phyloP scores from a whole-genome alignment of 1,284 basidiomycete species.

The Apiotrichum gracile region DNA sequence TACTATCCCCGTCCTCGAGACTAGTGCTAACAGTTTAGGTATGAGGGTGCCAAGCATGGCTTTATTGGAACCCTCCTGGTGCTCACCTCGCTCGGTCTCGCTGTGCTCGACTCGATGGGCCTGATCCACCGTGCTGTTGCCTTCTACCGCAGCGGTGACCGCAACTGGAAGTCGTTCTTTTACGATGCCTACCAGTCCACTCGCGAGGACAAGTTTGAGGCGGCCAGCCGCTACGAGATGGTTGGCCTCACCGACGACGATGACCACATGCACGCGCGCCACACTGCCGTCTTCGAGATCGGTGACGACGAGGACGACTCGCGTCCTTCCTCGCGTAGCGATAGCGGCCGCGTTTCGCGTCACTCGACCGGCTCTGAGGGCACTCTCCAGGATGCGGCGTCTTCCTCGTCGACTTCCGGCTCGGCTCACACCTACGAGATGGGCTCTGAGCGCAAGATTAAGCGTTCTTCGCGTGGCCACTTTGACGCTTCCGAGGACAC shows the following conservation, averaged over 20 bases:
- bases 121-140: constrained; percentile 25
- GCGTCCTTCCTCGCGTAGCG: constrained; percentile 1
- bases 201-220: constrained; percentile 9
- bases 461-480: constrained; percentile 14
- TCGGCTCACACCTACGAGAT: constrained; percentile 11
- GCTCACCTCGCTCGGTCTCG: constrained; percentile 29
- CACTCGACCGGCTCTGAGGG: constrained; percentile 57
- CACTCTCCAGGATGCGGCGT: constrained; percentile 58
- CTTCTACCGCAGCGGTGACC: constrained; percentile 20
- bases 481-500: constrained; percentile 20
- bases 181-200: constrained; percentile 17
- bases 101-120: constrained; percentile 32
- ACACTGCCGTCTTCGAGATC: constrained; percentile 17
- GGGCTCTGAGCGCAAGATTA: constrained; percentile 8
- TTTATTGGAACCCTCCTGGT: constrained; percentile 31
- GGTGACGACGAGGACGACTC: constrained; percentile 22
- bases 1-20: no score
- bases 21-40: constrained; percentile 22
- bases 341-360: constrained; percentile 6
- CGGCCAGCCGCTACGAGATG: constrained; percentile 33
- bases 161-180: constrained; percentile 26
- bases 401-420: constrained; percentile 14
- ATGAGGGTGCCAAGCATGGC: constrained; percentile 36
- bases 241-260: constrained; percentile 24
- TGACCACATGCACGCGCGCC: constrained; percentile 3